Percentiles rank a stretch among this genome's conserved stretches.
phyloP scores from a whole-genome alignment of 352 stramenopile species.

The Pythium dissotocum region DNA sequence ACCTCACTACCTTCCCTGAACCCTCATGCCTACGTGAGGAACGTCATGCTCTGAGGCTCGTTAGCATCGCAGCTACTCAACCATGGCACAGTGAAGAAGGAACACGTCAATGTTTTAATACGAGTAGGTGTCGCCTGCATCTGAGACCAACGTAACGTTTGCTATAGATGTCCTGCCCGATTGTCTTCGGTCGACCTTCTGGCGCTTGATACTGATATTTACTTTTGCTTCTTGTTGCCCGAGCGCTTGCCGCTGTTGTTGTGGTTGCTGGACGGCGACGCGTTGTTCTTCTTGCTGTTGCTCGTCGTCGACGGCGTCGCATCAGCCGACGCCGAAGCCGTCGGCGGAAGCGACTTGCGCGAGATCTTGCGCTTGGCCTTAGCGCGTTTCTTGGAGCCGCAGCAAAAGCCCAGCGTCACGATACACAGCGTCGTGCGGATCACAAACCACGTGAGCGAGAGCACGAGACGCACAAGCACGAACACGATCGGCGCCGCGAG shows the following conservation, averaged over 20 bases:
- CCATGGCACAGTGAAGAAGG: too few species aligned
- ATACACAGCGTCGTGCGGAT: conserved; percentile 53
- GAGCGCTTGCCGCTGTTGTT: conserved; percentile 13
- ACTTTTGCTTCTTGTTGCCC: conserved; percentile 30
- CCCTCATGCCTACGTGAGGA: too few species aligned
- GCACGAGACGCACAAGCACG: conserved; percentile 45
- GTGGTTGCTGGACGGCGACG: not conserved
- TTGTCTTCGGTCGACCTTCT: not conserved
- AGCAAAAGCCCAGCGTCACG: conserved; percentile 63
- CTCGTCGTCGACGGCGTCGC: conserved; percentile 12
- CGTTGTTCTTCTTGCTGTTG: conserved; percentile 7
- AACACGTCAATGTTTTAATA: too few species aligned
- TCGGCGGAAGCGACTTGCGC: conserved; percentile 23
- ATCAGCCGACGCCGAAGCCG: not conserved
- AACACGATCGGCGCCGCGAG: conserved; percentile 51
- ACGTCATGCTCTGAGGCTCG: too few species aligned
- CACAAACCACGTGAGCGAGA: conserved; percentile 60
- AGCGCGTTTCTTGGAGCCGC: conserved; percentile 42
- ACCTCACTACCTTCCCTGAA: too few species aligned
- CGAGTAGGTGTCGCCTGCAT: too few species aligned
- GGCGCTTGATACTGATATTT: not conserved
- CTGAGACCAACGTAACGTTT: too few species aligned
- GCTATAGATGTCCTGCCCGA: not conserved
- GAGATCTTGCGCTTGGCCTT: conserved; percentile 53
- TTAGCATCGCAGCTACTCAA: too few species aligned